phyloP scores from a whole-genome alignment of 108 stramenopile genomes.

The Nitzschia putrida region DNA sequence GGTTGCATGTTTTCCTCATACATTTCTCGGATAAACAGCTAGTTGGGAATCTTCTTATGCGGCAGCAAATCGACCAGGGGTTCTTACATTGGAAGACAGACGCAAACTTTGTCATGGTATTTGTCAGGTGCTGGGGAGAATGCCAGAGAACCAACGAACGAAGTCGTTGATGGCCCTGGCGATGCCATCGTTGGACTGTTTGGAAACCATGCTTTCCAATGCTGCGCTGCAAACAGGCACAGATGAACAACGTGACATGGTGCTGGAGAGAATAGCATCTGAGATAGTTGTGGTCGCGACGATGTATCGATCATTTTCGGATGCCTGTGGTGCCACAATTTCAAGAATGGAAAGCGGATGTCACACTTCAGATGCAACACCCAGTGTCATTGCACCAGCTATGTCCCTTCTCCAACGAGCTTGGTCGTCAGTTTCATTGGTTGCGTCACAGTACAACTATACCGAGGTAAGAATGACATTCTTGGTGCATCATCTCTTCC shows the following conservation, averaged over 20 bases:
- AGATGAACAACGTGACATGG: slow-evolving; percentile 8
- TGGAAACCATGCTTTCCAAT: slow-evolving; percentile 46
- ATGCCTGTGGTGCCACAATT: slow-evolving; percentile 9
- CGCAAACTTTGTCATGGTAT: slow-evolving; percentile 51
- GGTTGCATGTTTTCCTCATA: background rate
- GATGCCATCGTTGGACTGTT: slow-evolving; percentile 45
- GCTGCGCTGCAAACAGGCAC: background rate
- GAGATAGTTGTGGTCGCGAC: slow-evolving; percentile 54
- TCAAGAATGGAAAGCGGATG: slow-evolving; percentile 7
- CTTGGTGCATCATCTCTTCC: background rate
- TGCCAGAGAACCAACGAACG: slow-evolving; percentile 43
- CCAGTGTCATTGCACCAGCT: slow-evolving; percentile 17
- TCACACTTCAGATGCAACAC: slow-evolving; percentile 5
- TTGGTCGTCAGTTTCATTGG: slow-evolving; percentile 48
- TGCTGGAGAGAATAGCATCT: slow-evolving; percentile 48
- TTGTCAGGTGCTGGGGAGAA: slow-evolving; percentile 49
- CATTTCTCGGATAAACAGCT: slow-evolving; percentile 3
- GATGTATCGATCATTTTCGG: slow-evolving; percentile 41
- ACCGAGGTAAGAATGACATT: slow-evolving; percentile 40
- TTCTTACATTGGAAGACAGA: slow-evolving; percentile 52
- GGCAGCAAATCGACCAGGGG: slow-evolving; percentile 36
- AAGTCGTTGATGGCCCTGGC: slow-evolving; percentile 48
- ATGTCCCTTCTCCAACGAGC: slow-evolving; percentile 37
- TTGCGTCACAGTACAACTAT: slow-evolving; percentile 32
- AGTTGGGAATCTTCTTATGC: slow-evolving; percentile 54